Conservation (phyloP, 371 early-diverging fungal genomes). For the Smittium mucronatum region DNA sequence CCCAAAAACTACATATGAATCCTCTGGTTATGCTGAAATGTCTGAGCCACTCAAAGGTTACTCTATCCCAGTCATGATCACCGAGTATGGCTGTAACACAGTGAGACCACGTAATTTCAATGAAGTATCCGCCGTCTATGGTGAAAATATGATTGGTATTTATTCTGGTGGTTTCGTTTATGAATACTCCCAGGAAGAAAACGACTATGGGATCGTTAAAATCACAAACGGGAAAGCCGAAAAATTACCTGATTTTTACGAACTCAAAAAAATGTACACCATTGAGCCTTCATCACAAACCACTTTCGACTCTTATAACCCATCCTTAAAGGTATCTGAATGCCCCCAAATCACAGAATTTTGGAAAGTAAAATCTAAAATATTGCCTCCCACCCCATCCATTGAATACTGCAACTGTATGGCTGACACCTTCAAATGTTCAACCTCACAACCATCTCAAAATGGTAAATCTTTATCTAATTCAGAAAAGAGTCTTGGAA, state of each 20-base stretch:
- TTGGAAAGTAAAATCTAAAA: constrained; percentile 43
- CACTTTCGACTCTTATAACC: constrained; percentile 34
- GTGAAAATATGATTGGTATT: constrained; percentile 45
- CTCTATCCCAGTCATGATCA: constrained; percentile 30
- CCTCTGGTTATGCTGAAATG: constrained; percentile 30
- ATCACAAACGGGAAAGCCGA: constrained; percentile 21
- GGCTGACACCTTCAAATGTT: constrained; percentile 46
- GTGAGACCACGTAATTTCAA: constrained; percentile 32
- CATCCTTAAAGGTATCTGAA: constrained; percentile 29
- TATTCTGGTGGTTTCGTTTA: constrained; percentile 71
- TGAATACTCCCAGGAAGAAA: constrained; percentile 66
- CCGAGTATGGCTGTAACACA: constrained; percentile 35
- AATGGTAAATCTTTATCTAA: no score
- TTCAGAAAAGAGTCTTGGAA: constrained; percentile 17
- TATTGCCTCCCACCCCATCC: constrained; percentile 56
- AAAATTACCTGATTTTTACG: constrained; percentile 25
- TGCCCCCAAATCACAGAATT: constrained; percentile 41
- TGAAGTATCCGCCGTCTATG: constrained; percentile 43
- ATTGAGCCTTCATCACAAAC: constrained; percentile 21
- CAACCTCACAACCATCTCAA: constrained; percentile 15
- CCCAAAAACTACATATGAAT: constrained; percentile 21
- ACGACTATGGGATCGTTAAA: constrained; percentile 62
- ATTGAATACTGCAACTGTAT: constrained; percentile 52
- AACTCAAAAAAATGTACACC: constrained; percentile 23
- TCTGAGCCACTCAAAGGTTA: constrained; percentile 28